These are phyloP conservation scores for Saturnispora quitensis DNA, from an alignment of 805 yeast species.

Conservation along the genomic window DNA sequence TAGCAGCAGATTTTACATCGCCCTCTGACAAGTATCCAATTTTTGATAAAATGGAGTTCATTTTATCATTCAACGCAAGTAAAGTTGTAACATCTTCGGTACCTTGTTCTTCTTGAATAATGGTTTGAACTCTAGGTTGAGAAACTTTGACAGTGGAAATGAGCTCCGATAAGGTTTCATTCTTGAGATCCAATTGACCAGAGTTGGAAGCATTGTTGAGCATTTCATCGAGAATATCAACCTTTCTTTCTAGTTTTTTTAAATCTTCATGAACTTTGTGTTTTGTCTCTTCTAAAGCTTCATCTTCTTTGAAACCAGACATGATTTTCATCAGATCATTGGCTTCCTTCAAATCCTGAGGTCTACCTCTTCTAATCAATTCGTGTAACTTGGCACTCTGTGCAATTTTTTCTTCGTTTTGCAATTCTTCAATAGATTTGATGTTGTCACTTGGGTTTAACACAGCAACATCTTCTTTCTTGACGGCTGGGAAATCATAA, in stretches of 20 bases:
- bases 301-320: slow-evolving; percentile 94
- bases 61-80: slow-evolving; percentile 62
- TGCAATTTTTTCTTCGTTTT: slow-evolving; percentile 85
- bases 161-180: slow-evolving; percentile 74
- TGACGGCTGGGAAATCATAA: slow-evolving; percentile 85
- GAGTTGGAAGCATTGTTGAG: slow-evolving; percentile 40
- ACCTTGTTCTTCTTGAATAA: slow-evolving; percentile 71
- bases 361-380: slow-evolving; percentile 88
- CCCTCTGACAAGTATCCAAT: slow-evolving; percentile 60
- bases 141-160: slow-evolving; percentile 71
- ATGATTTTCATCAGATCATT: slow-evolving; percentile 93
- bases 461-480: slow-evolving; percentile 86
- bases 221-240: slow-evolving; percentile 85
- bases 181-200: slow-evolving; percentile 32
- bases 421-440: slow-evolving; percentile 82
- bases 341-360: slow-evolving; percentile 92
- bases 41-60: slow-evolving; percentile 60
- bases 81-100: slow-evolving; percentile 59
- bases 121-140: slow-evolving; percentile 77
- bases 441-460: slow-evolving; percentile 81
- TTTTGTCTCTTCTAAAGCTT: slow-evolving; percentile 56
- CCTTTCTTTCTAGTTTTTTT: slow-evolving; percentile 74
- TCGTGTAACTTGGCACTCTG: slow-evolving; percentile 95
- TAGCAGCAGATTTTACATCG: slow-evolving; percentile 27
- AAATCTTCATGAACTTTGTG: slow-evolving; percentile 78